Base-by-base conservation (phyloP, 345 rosid genomes). In the Angophora floribunda region DNA sequence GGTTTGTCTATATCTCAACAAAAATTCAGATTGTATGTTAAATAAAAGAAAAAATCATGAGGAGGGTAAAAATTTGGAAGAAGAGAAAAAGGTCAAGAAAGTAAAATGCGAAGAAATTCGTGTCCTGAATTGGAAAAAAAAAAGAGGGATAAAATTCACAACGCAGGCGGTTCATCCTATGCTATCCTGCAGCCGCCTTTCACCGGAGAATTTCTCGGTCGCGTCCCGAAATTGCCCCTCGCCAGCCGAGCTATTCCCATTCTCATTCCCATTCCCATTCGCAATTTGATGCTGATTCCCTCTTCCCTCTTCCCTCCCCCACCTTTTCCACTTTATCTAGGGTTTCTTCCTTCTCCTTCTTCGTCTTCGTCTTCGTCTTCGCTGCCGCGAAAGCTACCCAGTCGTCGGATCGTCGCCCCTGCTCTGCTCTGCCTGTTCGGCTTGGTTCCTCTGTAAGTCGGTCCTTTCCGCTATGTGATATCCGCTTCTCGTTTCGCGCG, bases 51-150 rank as follows among this genome's bases (percentile, higher is more conserved):
- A 7, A 67, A 67, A 30, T 3, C 4, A 30, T 6, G 6, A 67
- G 44, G 0, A 67, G 78, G 22, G 44, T 8, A 15, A 67, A 28
- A 30, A 30, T 67, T 67, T 67, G 32, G 78, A 36, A 32, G 7
- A 32, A 5, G 47, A 36, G 82, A 36, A 70, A 36, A 70, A 9
- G 82, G 17, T 1, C 8, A 36, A 70, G 5, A 28, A 75, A 9
- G 47, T 19, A 9, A 19, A 36, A 19, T 0, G 61, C 0, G 61
- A 55, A 55, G 5, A 55, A 55, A 55, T 55, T 8, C 61, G 61
- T 4, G 61, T 55, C 61, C 61, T 0, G 12, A 55, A 55, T 21
- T 8, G 4, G 21, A 53, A 52, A 52, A 9, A 32, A 19, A 22
- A 8, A 5, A 21, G 21, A 53, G 57, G 3, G 16, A 19, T 36